These are phyloP conservation scores for Nidularia pulvinata DNA, from an alignment of 768 basidiomycete genomes.

Conservation along the genomic window DNA sequence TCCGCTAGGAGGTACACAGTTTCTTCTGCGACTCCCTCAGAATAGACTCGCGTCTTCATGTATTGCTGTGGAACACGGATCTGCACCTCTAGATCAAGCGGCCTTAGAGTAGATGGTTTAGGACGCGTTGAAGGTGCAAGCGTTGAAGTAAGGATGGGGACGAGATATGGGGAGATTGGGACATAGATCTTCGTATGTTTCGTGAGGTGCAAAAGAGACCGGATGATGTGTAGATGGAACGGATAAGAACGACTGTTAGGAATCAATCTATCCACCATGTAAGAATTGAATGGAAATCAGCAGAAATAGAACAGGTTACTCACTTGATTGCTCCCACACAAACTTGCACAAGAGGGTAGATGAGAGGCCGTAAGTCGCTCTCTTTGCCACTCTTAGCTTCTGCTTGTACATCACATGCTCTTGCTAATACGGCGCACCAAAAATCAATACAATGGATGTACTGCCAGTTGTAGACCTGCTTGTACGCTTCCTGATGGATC, in stretches of 20 bases:
- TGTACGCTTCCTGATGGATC: slow-evolving; percentile 74
- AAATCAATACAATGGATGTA: slow-evolving; percentile 96
- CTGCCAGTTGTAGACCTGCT: slow-evolving; percentile 99
- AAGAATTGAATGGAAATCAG: too few relatives aligned
- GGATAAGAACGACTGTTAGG: slow-evolving; percentile 92
- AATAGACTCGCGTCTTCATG: slow-evolving; percentile 83
- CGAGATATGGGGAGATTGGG: slow-evolving; percentile 83
- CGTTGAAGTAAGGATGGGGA: slow-evolving; percentile 82
- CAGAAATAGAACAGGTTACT: slow-evolving; percentile 20
- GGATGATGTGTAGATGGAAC: slow-evolving; percentile 90
- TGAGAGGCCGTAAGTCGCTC: slow-evolving; percentile 83
- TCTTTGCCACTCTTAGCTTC: slow-evolving; percentile 53
- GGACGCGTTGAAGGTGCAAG: slow-evolving; percentile 68
- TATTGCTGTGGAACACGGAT: slow-evolving; percentile 91
- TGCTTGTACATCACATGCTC: slow-evolving; percentile 68
- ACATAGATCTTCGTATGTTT: slow-evolving; percentile 85
- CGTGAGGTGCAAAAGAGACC: slow-evolving; percentile 85
- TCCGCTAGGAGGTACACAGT: slow-evolving; percentile 76
- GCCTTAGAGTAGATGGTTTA: slow-evolving; percentile 84
- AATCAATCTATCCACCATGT: slow-evolving; percentile 68
- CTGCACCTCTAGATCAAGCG: slow-evolving; percentile 85
- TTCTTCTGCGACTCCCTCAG: slow-evolving; percentile 85
- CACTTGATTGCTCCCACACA: slow-evolving; percentile 92
- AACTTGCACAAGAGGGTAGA: slow-evolving; percentile 96
- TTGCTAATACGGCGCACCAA: slow-evolving; percentile 87